Conservation (phyloP, 257 asterid species). For the Echites panduratus region DNA sequence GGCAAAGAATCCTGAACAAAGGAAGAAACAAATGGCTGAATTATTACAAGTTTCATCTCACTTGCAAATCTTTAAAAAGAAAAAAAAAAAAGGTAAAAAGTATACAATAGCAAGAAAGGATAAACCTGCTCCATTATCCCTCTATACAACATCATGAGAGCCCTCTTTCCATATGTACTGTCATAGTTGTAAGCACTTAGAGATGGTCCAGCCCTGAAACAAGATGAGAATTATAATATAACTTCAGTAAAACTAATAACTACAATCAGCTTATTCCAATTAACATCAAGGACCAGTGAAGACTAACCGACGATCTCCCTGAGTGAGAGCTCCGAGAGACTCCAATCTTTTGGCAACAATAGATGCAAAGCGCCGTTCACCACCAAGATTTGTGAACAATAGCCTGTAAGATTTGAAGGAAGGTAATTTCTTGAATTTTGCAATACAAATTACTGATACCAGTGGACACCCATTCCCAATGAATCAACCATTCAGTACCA, state of each 20-base stretch:
- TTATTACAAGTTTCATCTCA: conserved; percentile 1
- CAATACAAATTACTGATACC: background rate
- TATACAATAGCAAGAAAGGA: conserved; percentile 16
- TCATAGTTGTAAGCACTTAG: conserved; percentile 95
- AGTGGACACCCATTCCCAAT: background rate
- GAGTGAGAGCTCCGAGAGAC: conserved; percentile 98
- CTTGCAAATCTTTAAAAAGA: conserved; percentile 7
- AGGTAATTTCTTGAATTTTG: background rate
- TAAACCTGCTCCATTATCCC: conserved; percentile 85
- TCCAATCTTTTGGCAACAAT: conserved; percentile 95
- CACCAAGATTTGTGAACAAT: conserved; percentile 95
- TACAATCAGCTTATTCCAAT: conserved; percentile 1
- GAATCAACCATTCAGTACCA: too few species aligned
- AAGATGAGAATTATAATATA: conserved; percentile 5
- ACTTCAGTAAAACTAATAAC: background rate
- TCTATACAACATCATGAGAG: conserved; percentile 65
- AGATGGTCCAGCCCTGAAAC: conserved; percentile 95
- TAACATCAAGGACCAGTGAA: background rate
- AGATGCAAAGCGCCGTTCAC: conserved; percentile 97
- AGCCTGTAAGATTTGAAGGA: conserved; percentile 38
- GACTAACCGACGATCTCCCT: conserved; percentile 91
- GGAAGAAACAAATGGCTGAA: background rate
- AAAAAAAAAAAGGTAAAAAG: conserved; percentile 8
- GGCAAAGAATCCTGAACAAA: conserved; percentile 58
- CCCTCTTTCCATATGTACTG: conserved; percentile 84